Percentiles rank a stretch among this genome's conserved stretches.
Evolutionary conservation across 805 yeast genomes (phyloP).

Genomic region (Wickerhamiella shivajii): DNA sequence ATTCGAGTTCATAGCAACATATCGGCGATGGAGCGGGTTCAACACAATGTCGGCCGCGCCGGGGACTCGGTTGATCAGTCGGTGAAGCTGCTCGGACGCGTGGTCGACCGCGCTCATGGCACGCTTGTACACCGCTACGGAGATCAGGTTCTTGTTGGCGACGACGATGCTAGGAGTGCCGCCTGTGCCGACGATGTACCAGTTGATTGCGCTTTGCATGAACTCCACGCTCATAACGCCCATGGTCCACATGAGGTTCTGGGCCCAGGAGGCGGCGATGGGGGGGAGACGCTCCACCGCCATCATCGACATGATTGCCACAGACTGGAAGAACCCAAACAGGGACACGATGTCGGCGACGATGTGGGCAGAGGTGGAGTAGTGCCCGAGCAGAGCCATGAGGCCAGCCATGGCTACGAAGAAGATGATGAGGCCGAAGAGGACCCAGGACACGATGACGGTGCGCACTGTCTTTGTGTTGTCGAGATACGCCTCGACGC

Average conservation of each 20-base stretch:
- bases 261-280: slow-evolving; percentile 95
- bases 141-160: slow-evolving; percentile 44
- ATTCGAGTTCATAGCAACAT: slow-evolving; percentile 10
- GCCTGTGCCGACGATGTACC: slow-evolving; percentile 48
- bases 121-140: slow-evolving; percentile 63
- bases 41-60: not conserved
- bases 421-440: slow-evolving; percentile 72
- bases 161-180: slow-evolving; percentile 71
- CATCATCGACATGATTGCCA: slow-evolving; percentile 90
- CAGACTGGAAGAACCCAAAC: slow-evolving; percentile 83
- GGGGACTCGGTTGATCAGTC: slow-evolving; percentile 1
- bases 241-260: slow-evolving; percentile 91
- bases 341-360: slow-evolving; percentile 91
- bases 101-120: slow-evolving; percentile 12
- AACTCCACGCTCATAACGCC: slow-evolving; percentile 68
- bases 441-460: slow-evolving; percentile 86
- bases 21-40: slow-evolving; percentile 7
- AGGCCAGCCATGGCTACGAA: slow-evolving; percentile 81
- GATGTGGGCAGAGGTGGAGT: slow-evolving; percentile 81
- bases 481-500: slow-evolving; percentile 74
- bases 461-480: slow-evolving; percentile 94
- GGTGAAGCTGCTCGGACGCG: not conserved
- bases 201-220: slow-evolving; percentile 39
- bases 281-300: slow-evolving; percentile 89
- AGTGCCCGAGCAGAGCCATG: slow-evolving; percentile 74